Evolutionary conservation across 176 grass and related monocot genomes (phyloP).

Genomic region (Zoysia japonica): DNA sequence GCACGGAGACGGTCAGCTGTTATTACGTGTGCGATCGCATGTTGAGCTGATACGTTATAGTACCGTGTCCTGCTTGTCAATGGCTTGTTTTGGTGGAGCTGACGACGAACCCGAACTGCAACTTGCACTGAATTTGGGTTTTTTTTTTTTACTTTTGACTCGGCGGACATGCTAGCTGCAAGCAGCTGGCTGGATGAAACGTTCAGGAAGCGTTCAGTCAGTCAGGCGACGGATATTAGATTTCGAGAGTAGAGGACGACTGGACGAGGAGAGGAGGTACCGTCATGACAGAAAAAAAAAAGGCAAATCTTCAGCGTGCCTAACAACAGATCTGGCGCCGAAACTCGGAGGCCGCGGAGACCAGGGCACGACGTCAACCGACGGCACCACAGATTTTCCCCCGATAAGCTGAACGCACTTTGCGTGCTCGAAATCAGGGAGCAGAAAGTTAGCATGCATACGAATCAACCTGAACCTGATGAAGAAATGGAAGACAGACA

Average conservation of each 20-base stretch:
- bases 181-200: not conserved
- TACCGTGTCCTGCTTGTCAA: not conserved
- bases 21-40: not conserved
- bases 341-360: not conserved
- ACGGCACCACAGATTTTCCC: not conserved
- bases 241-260: not conserved
- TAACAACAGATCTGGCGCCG: conserved; percentile 7
- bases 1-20: not conserved
- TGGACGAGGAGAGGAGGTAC: not conserved
- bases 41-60: not conserved
- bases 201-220: no score
- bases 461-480: not conserved
- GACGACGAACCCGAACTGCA: not conserved
- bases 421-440: not conserved
- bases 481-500: not conserved
- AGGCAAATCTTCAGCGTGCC: not conserved
- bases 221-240: not conserved
- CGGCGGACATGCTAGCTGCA: no score
- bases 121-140: not conserved
- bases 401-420: not conserved
- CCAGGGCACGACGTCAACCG: not conserved
- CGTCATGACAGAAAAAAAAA: not conserved
- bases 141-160: not conserved
- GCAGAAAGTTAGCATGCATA: not conserved
- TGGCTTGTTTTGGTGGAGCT: not conserved